Evolutionary conservation across 345 rosid species (phyloP).

Genomic region (Mercurialis annua): DNA sequence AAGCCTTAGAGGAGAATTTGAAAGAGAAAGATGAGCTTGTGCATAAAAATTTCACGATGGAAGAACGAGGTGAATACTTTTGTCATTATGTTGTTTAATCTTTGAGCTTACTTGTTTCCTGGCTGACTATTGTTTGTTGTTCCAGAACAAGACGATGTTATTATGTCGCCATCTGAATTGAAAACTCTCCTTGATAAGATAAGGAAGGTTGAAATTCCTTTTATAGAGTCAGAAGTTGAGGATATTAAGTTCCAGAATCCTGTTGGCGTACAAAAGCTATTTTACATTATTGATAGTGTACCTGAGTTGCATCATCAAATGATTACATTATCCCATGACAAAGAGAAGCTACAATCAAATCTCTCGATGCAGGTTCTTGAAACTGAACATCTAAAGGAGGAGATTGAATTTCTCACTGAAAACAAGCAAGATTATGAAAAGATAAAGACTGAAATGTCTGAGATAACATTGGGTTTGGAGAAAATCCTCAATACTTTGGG

Average conservation of each 20-base stretch:
- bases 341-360: constrained; percentile 51
- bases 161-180: constrained; percentile 48
- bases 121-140: constrained; percentile 18
- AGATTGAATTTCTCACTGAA: constrained; percentile 31
- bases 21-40: constrained; percentile 53
- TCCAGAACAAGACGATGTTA: constrained; percentile 50
- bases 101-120: constrained; percentile 3
- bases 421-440: constrained; percentile 41
- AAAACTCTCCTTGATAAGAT: constrained; percentile 57
- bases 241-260: constrained; percentile 37
- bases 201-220: constrained; percentile 43
- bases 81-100: neutral
- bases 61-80: constrained; percentile 54
- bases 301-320: constrained; percentile 50
- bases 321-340: constrained; percentile 41
- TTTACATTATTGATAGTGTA: constrained; percentile 50
- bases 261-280: constrained; percentile 50
- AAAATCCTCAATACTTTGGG: constrained; percentile 46
- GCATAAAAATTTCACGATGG: constrained; percentile 27
- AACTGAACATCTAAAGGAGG: constrained; percentile 56
- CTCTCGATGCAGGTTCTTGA: constrained; percentile 42
- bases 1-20: constrained; percentile 45
- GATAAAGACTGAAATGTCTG: constrained; percentile 49
- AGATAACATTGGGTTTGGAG: constrained; percentile 49
- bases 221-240: constrained; percentile 30